Base-by-base conservation (phyloP, 306 rosid genomes). In the Senna tora region DNA sequence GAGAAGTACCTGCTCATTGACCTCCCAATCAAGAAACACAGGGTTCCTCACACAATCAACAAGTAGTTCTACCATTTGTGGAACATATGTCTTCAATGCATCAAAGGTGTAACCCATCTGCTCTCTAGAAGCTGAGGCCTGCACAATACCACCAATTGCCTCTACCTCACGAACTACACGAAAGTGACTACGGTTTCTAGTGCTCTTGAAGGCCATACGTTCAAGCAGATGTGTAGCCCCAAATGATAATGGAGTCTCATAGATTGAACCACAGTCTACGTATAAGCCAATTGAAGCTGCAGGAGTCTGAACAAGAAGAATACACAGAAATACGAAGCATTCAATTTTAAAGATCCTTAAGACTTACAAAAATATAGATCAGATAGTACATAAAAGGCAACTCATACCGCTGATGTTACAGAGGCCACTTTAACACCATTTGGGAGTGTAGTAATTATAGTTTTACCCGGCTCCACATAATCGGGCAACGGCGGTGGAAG, bases 21-120 rank as follows among this genome's bases (percentile, higher is more conserved):
- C 87, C 77, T 94, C 98, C 98, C 98, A 93, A 74, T 93, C 97
- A 62, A 91, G 92, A 79, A 91, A 93, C 38, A 64, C 87, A 33
- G 98, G 88, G 71, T 93, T 93, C 83, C 94, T 85, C 57, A 86
- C 92, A 60, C 71, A 69, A 75, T 93, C 98, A 71, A 84, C 72
- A 63, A 93, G 98, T 21, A 93, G 87, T 84, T 93, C 98, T 43
- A 89, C 97, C 97, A 91, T 93, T 81, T 89, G 88, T 63, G 97
- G 98, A 85, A 84, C 84, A 83, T 91, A 74, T 1, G 96, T 87
- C 86, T 91, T 94, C 78, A 94, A 79, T 73, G 95, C 90, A 86
- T 85, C 92, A 81, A 81, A 87, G 33, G 97, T 86, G 79, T 94
- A 94, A 79, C 92, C 85, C 96, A 94, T 94, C 88, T 87, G 98